Conservation (phyloP, 768 basidiomycete species). For the Cystoderma amianthinum region DNA sequence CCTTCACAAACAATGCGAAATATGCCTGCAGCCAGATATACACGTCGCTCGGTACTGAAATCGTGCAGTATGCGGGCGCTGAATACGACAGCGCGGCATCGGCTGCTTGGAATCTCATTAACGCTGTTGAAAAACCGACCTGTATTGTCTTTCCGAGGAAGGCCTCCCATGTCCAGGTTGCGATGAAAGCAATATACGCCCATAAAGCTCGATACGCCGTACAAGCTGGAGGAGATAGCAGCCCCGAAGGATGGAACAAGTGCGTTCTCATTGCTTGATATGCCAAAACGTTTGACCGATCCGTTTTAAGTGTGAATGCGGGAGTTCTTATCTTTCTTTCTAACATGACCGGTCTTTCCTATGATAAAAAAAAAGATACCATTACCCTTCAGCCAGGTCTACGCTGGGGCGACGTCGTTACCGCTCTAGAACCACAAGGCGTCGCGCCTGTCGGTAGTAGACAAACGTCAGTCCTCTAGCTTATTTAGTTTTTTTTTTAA, state of each 20-base stretch:
- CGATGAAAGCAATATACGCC: slow-evolving; percentile 29
- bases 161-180: slow-evolving; percentile 22
- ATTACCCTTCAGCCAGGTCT: slow-evolving; percentile 35
- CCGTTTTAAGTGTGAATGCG: slow-evolving; percentile 22
- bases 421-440: slow-evolving; percentile 25
- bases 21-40: not conserved
- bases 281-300: too few relatives aligned
- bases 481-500: not conserved
- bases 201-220: slow-evolving; percentile 31
- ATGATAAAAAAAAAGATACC: slow-evolving; percentile 25
- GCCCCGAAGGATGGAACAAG: slow-evolving; percentile 37
- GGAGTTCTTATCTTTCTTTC: slow-evolving; percentile 31
- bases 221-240: slow-evolving; percentile 33
- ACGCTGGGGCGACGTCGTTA: slow-evolving; percentile 30
- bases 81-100: slow-evolving; percentile 12
- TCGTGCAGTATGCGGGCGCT: slow-evolving; percentile 14
- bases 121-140: slow-evolving; percentile 20
- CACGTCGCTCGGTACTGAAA: slow-evolving; percentile 11
- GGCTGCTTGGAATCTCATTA: slow-evolving; percentile 27
- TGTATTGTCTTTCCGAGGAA: slow-evolving; percentile 28
- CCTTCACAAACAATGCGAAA: too few relatives aligned
- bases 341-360: slow-evolving; percentile 29
- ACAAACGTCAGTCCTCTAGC: slow-evolving; percentile 16
- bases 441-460: slow-evolving; percentile 36
- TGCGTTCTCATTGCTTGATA: too few relatives aligned